Evolutionary conservation across 2,329 filamentous ascomycete species (phyloP), one percentile per base, ranked within the genome.

Genomic region (Botrytis paeoniae): DNA sequence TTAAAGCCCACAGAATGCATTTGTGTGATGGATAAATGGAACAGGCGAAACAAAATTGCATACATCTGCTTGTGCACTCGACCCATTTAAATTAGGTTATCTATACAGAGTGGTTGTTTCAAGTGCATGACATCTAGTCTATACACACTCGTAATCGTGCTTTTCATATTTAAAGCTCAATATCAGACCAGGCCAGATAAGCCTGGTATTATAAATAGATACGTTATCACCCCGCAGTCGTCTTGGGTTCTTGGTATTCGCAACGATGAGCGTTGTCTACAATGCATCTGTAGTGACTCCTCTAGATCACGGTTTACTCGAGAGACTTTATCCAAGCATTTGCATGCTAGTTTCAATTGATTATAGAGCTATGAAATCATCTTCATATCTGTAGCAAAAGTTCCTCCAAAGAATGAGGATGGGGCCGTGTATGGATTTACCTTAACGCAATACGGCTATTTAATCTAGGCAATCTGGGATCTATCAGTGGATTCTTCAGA

Each of bases 71-170:
- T 54, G 5, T 29, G 51, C 51, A 54, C 14, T 54, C n/a, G n/a
- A 29, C 0, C n/a, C 14, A n/a, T 29, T 6, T 6, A 54, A 29
- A n/a, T 14, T 29, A 3, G n/a, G n/a, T 29, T 29, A 29, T 54
- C 3, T 4, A 18, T 16, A 8, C 0, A 29, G 5, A 2, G 3
- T 29, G 12, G 25, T n/a, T 54, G n/a, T 6, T 29, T 6, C 3
- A 54, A 9, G 51, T 54, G 5, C 6, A 54, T 29, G 51, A 1
- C n/a, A 54, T 54, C 3, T 29, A 8, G 14, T 29, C 3, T 14
- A 54, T 29, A 54, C n/a, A 8, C 51, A 29, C 14, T 29, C n/a
- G 6, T 18, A 7, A 54, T 29, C 3, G 5, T 29, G n/a, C n/a
- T 18, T 29, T 16, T 54, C n/a, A 18, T 7, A 8, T 54, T 8